Base-by-base conservation (phyloP, 1,284 basidiomycete species). In the Puccinia brachypodii region DNA sequence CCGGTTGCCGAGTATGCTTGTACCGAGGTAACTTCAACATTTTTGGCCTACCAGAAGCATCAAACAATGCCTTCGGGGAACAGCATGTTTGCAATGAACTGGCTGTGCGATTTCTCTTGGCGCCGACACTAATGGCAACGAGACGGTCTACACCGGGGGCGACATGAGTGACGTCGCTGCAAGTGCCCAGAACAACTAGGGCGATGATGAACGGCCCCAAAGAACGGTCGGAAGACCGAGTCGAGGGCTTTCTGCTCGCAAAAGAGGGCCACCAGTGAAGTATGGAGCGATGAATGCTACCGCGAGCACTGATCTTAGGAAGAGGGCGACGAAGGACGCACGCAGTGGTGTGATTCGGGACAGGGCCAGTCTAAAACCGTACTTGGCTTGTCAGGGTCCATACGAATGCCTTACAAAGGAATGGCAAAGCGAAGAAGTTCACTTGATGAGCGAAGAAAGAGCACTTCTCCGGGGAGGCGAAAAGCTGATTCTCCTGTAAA, bases 261-360 rank as follows among this genome's bases (percentile, higher is more conserved):
- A 74, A 42, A 50, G 79, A 62, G 79, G 71, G 11, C 47, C 50
- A 19, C 76, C 56, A 19, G 56, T 31, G 19, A 74, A 73, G 36
- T 71, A 73, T 31, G 79, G 79, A 25, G 28, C n/a, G n/a, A 25
- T 28, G 8, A 77, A 16, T 33, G 47, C 69, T 28, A 40, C 68
- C 4, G 77, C 53, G 31, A 42, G 40, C 19, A 72, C 66, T 56
- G 79, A 81, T 73, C 71, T 81, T 6, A 71, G 79, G 28, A 81
- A 81, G 56, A 81, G 60, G 40, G 79, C 79, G 19, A 81, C 74
- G 79, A 81, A 81, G 42, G 74, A 81, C 56, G 79, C 79, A 11
- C 62, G 71, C 31, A 66, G 19, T 38, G 72, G 69, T 33, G 79
- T n/a, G n/a, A n/a, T n/a, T n/a, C n/a, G n/a, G 68, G 77, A 25